Percentiles rank a stretch among this genome's conserved stretches.
These are phyloP conservation scores for Chenopodium suecicum DNA, from an alignment of 148 eudicot species.

Conservation along the genomic window DNA sequence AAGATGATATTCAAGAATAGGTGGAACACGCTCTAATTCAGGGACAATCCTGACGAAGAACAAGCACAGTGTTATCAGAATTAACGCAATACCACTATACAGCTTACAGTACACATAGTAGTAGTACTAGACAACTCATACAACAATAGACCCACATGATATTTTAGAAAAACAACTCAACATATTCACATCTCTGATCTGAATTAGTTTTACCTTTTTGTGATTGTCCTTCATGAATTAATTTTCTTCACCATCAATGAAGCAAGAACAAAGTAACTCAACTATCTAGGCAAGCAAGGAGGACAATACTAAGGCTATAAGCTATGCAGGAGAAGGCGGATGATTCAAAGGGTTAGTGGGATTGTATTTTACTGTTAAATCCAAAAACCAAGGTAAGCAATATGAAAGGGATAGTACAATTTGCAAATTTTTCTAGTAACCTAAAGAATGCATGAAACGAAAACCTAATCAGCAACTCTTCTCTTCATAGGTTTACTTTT, in stretches of 20 bases:
- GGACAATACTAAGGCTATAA: neutral
- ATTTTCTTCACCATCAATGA: neutral
- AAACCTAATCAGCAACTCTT: neutral
- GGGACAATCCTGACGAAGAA: neutral
- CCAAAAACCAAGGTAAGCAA: too few species aligned
- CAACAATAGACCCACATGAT: neutral
- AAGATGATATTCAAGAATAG: neutral
- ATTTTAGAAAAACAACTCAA: neutral
- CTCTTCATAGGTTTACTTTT: neutral
- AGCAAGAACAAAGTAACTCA: neutral
- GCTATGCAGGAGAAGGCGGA: too few species aligned
- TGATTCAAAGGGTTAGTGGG: neutral
- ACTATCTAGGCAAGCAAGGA: neutral
- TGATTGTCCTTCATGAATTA: neutral
- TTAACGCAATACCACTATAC: neutral
- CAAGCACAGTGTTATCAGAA: neutral
- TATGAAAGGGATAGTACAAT: neutral
- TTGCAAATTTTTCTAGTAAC: neutral
- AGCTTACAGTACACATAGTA: neutral
- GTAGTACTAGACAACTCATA: neutral
- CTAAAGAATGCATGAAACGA: neutral
- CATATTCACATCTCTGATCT: neutral
- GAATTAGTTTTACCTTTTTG: neutral
- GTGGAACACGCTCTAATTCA: neutral
- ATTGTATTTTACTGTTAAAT: too few species aligned